These are phyloP conservation scores for Epichloe brachyelytri DNA, from an alignment of 2,329 filamentous ascomycete genomes.

Conservation along the genomic window DNA sequence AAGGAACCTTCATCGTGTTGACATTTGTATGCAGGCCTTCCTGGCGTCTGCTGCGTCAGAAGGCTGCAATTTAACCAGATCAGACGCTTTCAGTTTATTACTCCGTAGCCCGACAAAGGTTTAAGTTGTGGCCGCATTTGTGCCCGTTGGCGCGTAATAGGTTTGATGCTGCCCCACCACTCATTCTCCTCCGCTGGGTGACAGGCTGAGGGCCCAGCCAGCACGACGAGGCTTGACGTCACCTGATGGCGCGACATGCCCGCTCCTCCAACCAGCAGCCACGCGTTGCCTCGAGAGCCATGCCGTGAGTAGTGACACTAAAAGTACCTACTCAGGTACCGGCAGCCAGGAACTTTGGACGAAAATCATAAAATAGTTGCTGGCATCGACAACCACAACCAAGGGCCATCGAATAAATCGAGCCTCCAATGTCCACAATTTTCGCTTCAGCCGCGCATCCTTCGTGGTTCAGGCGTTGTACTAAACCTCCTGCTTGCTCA, in stretches of 20 bases:
- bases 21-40: too few relatives aligned
- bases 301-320: background rate
- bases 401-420: background rate
- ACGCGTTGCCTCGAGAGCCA: background rate
- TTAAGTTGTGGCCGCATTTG: too few relatives aligned
- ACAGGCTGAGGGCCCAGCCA: too few relatives aligned
- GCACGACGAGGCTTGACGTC: background rate
- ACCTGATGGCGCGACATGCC: constrained; percentile 2
- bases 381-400: background rate
- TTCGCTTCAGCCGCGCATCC: background rate
- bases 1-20: too few relatives aligned
- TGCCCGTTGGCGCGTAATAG: too few relatives aligned
- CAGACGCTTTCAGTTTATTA: too few relatives aligned
- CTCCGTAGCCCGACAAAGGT: too few relatives aligned
- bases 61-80: too few relatives aligned
- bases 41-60: too few relatives aligned
- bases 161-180: too few relatives aligned
- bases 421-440: background rate
- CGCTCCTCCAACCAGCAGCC: background rate
- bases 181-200: background rate
- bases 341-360: background rate
- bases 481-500: too few relatives aligned
- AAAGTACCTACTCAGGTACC: too few relatives aligned
- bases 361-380: background rate
- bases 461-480: background rate